Base-by-base conservation (phyloP, 495 filamentous ascomycete species). In the Xeromyces bisporus region DNA sequence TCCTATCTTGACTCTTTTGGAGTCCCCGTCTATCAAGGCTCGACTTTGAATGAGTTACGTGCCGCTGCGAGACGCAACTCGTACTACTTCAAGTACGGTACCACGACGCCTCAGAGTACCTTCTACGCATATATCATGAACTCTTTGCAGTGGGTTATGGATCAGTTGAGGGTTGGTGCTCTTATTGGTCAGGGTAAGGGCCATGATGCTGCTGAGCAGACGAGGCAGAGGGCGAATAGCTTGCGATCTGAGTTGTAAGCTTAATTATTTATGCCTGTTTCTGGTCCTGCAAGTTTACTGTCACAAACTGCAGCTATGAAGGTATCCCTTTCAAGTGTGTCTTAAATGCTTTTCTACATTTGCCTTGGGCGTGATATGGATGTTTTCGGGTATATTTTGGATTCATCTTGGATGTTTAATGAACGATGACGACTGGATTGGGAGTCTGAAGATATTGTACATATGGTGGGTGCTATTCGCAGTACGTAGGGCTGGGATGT, bases 1-100 rank as follows among this genome's bases (percentile, higher is more conserved):
- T 56, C 67, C 9, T 87, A 84, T 38, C 65, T 87, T 8, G 81
- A 87, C 48, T 77, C 72, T 29, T 87, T 85, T 43, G 81, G 80
- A 23, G 63, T 87, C 37, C 67, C 73, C 7, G 69, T 66, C 26
- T 78, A 77, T 26, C 78, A 82, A 52, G 78, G 77, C 17, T 73
- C 70, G 20, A 74, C 53, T 29, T 49, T 68, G 32, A 75, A 79
- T 37, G 62, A 78, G 40, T 58, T 80, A 28, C 65, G 61, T 23
- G 71, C 76, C 14, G 62, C 73, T 25, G 79, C 76, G 8, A 73
- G 80, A 31, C 74, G 73, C 41, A 73, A 83, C 34, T 63, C 65
- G 6, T 77, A 75, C 8, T 84, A 77, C 55, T 84, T 83, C 66
- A 67, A 66, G 48, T 82, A 84, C 44, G 80, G 80, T 31, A 80